A percentile compares a stretch with the other conserved stretches of the same genome.
Evolutionary conservation across 78 protist species (phyloP).

Genomic region (Dictyostelium capitatum): DNA sequence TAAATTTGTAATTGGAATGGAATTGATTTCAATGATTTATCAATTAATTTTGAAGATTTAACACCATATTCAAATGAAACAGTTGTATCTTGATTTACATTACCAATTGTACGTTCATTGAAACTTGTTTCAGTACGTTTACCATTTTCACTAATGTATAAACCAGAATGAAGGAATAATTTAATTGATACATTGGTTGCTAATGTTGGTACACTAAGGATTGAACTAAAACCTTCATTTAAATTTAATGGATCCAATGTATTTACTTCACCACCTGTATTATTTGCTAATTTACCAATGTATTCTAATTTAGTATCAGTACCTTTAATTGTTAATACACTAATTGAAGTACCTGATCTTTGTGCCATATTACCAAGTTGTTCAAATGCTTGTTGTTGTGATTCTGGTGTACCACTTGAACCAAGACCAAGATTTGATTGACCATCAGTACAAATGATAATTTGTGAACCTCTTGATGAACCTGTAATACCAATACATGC

Average conservation of each 20-base stretch:
- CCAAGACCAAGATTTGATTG: conserved; percentile 88
- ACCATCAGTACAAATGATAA: conserved; percentile 91
- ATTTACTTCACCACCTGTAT: conserved; percentile 73
- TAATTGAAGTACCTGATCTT: conserved; percentile 72
- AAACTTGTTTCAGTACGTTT: not conserved
- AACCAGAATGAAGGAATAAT: conserved; percentile 22
- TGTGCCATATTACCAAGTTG: conserved; percentile 61
- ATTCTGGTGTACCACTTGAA: conserved; percentile 15
- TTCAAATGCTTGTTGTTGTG: conserved; percentile 48
- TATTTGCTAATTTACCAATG: conserved; percentile 58
- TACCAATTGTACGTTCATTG: conserved; percentile 41
- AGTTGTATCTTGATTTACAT: conserved; percentile 54
- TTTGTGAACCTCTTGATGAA: conserved; percentile 45
- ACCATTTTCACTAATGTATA: conserved; percentile 39
- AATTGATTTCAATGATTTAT: conserved; percentile 9
- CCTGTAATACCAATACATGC: conserved; percentile 79
- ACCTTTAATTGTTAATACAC: conserved; percentile 78
- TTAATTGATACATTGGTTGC: conserved; percentile 78
- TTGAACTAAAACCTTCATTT: conserved; percentile 34
- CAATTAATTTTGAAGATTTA: not conserved
- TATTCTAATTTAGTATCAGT: conserved; percentile 56
- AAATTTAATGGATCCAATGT: conserved; percentile 84
- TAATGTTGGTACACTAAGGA: conserved; percentile 56
- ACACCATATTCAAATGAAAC: conserved; percentile 70
- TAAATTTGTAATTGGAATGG: conserved; percentile 85